Evolutionary conservation across 2,329 filamentous ascomycete species (phyloP).

Genomic region (Chaetomiaceae sp.): DNA sequence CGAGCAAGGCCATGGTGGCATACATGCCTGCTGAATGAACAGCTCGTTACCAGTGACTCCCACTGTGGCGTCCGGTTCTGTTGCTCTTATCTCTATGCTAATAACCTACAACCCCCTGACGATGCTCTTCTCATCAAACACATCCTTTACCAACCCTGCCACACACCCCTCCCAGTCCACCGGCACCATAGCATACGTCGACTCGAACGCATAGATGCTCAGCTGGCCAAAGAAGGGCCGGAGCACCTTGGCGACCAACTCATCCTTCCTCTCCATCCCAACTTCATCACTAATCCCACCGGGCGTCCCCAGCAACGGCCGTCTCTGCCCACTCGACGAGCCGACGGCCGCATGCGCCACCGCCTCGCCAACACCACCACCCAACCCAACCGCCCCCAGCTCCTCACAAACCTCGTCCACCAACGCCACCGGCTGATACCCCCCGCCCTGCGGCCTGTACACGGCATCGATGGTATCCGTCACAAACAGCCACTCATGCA

Average conservation of each 20-base stretch:
- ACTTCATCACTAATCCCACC: slow-evolving; percentile 54
- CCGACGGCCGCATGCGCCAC: slow-evolving; percentile 30
- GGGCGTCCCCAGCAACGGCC: slow-evolving; percentile 47
- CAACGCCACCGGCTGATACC: slow-evolving; percentile 65
- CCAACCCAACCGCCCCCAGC: slow-evolving; percentile 41
- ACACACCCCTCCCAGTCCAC: slow-evolving; percentile 63
- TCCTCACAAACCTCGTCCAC: slow-evolving; percentile 81
- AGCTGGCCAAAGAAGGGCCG: slow-evolving; percentile 86
- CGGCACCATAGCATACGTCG: slow-evolving; percentile 76
- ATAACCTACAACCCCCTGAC: slow-evolving; percentile 52
- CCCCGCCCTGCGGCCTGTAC: slow-evolving; percentile 58
- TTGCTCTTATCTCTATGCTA: neutral
- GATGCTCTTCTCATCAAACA: slow-evolving; percentile 74
- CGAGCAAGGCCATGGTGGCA: slow-evolving; percentile 75
- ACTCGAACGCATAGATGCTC: slow-evolving; percentile 91
- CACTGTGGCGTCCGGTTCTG: neutral
- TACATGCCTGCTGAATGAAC: slow-evolving; percentile 44
- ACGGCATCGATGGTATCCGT: slow-evolving; percentile 96
- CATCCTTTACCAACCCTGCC: slow-evolving; percentile 61
- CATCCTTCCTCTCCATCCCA: slow-evolving; percentile 55
- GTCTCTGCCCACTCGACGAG: slow-evolving; percentile 34
- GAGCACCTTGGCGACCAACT: slow-evolving; percentile 71
- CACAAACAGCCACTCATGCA: slow-evolving; percentile 97
- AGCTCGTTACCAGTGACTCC: neutral
- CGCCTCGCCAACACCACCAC: slow-evolving; percentile 27